Conservation (phyloP, 1,284 basidiomycete genomes). For the Microbotryum violaceum region DNA sequence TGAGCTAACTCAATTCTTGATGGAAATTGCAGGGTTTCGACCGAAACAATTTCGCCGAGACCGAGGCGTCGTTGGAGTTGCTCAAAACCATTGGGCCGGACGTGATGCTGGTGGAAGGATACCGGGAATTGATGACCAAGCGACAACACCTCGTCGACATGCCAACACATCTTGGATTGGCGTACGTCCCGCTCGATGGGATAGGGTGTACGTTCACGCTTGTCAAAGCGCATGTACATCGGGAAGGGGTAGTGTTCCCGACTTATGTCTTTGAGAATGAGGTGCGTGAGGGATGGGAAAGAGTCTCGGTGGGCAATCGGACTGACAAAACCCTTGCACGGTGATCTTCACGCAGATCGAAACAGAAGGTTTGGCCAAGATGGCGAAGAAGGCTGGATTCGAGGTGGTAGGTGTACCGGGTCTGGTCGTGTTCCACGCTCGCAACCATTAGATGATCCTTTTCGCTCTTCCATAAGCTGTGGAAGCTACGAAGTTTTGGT, state of each 20-base stretch:
- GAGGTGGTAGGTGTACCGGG: slow-evolving; percentile 26
- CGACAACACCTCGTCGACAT: slow-evolving; percentile 23
- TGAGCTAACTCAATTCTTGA: not conserved
- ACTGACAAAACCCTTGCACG: not conserved
- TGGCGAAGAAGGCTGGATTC: slow-evolving; percentile 21
- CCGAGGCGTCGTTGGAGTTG: slow-evolving; percentile 16
- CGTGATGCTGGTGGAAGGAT: slow-evolving; percentile 24
- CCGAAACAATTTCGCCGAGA: slow-evolving; percentile 26
- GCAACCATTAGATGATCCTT: slow-evolving; percentile 8
- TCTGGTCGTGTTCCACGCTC: slow-evolving; percentile 19
- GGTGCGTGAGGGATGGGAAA: slow-evolving; percentile 7
- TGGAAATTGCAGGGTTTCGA: slow-evolving; percentile 12
- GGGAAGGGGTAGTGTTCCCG: slow-evolving; percentile 26
- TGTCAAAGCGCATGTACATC: slow-evolving; percentile 26
- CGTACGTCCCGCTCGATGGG: slow-evolving; percentile 25
- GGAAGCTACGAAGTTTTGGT: not conserved
- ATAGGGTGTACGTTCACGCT: slow-evolving; percentile 26
- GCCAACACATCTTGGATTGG: slow-evolving; percentile 23
- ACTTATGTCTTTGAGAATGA: slow-evolving; percentile 25
- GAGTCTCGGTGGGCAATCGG: not conserved
- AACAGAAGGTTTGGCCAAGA: slow-evolving; percentile 22
- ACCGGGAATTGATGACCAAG: slow-evolving; percentile 17
- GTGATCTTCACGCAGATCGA: slow-evolving; percentile 11
- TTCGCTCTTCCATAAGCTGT: no score
- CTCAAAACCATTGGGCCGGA: slow-evolving; percentile 16